Evolutionary conservation across 306 rosid species (phyloP), one percentile per base, ranked within the genome.

Genomic region (Rubus idaeus): DNA sequence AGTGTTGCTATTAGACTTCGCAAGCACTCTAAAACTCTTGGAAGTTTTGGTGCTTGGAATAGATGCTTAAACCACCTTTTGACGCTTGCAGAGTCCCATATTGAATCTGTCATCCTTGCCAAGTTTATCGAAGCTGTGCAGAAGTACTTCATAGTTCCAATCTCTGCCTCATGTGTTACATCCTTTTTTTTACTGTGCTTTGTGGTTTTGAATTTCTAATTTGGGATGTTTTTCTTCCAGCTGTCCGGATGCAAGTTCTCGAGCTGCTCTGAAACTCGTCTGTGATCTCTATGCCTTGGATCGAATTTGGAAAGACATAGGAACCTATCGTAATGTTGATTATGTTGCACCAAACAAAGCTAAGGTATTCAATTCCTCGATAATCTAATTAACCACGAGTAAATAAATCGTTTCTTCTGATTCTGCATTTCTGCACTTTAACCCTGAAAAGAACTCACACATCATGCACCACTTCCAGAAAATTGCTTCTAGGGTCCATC

Each of bases 311-410:
- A 89, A 95, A 9, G 98, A 92, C 90, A 92, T 95, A 37, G 98
- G 98, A 89, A 95, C 98, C 66, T 95, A 95, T 82, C 96, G 97
- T 11, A 95, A 92, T 78, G 98, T 92, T 44, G 98, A 95, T 76
- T 95, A 95, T 23, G 91, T 95, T 51, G 97, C 98, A 64, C 98
- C 98, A 60, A 92, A 95, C 85, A 95, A 92, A 87, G 98, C 98
- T 70, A 92, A 90, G 98, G 98, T 95, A 90, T 77, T 57, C 42
- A 44, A 16, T 2, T 35, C 49, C 70, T 68, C 0, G 23, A 21
- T 44, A 45, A 53, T 12, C 23, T 40, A 20, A 56, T 11, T 3
- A 68, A 52, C 35, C 65, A 50, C 52, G 46, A 18, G 23, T 14
- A 71, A 13, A 70, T 18, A 30, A 42, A 3, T 44, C 4, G 8